Base-by-base conservation (phyloP, 306 rosid species). In the Nissolia schottii region DNA sequence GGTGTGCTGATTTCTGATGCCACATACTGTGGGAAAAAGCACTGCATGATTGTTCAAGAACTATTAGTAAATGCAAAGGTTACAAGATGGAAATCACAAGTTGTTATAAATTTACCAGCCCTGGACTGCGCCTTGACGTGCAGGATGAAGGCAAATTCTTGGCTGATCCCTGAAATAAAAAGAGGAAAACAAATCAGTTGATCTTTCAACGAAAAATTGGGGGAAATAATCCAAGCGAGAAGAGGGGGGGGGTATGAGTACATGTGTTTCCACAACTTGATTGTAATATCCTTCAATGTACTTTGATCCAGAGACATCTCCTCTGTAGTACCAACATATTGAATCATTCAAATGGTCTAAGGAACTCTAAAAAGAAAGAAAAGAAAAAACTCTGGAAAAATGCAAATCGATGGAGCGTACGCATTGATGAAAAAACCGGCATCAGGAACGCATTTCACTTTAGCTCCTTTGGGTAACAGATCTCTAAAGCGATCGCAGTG, bases 1-100 rank as follows among this genome's bases (percentile, higher is more conserved):
- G 95, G 96, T 4, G 97, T 83, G 7, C 5, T 71, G 63, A 91
- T 89, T 41, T 77, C 65, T 75, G 84, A 71, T 64, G 48, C 87
- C 70, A 85, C 66, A 69, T 89, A 10, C 83, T 94, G 85, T 1
- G 98, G 99, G 79, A 94, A 94, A 82, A 94, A 94, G 77, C 99
- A 94, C 99, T 94, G 24, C 84, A 82, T 23, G 40, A 57, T 56
- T 46, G 60, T 57, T 65, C 27, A 67, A n/a, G n/a, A 80, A 65
- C 34, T 19, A 67, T 69, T 27, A 73, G 63, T 66, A 76, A 37
- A 29, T 34, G n/a, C 58, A 15, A 43, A 34, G 13, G 13, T 24
- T 28, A 29, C 19, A 78, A 56, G 31, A 15, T n/a, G 40, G 40
- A 67, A 46, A 61, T 43, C 15, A 59, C 35, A 66, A 50, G 20